Base-by-base conservation (phyloP, 202 grass and related monocot genomes). In the Carex arenaria region DNA sequence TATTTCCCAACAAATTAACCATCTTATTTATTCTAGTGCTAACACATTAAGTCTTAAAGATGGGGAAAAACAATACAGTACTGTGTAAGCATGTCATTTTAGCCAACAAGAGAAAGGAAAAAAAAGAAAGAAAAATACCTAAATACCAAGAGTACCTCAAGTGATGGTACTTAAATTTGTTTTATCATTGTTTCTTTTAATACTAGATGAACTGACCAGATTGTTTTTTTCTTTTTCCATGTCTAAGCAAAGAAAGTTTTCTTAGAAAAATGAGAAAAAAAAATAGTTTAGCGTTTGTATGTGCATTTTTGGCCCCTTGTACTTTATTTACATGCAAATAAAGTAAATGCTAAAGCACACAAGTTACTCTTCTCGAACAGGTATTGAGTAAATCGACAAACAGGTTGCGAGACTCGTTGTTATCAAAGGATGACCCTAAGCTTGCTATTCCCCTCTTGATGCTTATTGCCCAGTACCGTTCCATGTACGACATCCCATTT, bases 391-490 rank as follows among this genome's bases (percentile, higher is more conserved):
- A 99, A 88, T 94, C 96, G 22, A 99, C 88, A 52, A 99, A 94
- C 70, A 93, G 90, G 73, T 45, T 99, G 74, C 88, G 89, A 82
- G 96, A 99, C 84, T 91, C 96, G 14, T 78, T 98, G 49, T 87
- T 95, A 68, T 79, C 93, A 43, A 99, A 93, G 83, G 93, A 95
- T 85, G 93, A 96, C 51, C 89, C 96, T 32, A 99, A 94, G 81
- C 91, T 99, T 85, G 96, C 96, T 81, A 84, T 99, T 92, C 96
- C 96, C 69, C 82, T 99, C 19, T 83, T 99, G 83, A 80, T 99
- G 72, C 96, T 99, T 82, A 94, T 99, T 87, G 89, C 93, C 72
- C 96, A 99, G 78, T 90, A 99, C 61, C 91, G 91, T 52, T 99
- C 96, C 73, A 99, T 88, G 96, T 99, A 95, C 83, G 86, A 14